Evolutionary conservation across 2,329 filamentous ascomycete genomes (phyloP).

Genomic region (Aspergillus alliaceus): DNA sequence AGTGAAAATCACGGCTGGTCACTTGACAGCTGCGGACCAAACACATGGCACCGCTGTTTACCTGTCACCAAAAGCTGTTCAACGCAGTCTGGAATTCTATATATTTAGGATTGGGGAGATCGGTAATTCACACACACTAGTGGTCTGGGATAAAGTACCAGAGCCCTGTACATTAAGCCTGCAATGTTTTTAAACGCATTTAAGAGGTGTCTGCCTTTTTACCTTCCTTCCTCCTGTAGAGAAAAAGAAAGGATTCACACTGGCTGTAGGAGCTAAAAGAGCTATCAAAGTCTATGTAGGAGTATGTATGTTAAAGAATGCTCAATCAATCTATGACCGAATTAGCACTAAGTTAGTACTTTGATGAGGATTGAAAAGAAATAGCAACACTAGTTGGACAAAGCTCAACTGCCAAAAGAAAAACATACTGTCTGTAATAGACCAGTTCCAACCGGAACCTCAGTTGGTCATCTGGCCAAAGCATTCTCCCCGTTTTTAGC

Average conservation of each 20-base stretch:
- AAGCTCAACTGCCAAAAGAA: not conserved
- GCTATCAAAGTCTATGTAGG: not conserved
- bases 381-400: not conserved
- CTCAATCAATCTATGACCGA: not conserved
- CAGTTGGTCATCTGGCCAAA: conserved; percentile 18
- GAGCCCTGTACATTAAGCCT: not conserved
- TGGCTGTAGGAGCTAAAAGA: not conserved
- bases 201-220: too few relatives aligned
- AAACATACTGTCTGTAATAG: not conserved
- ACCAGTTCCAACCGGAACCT: conserved; percentile 1
- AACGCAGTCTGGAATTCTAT: too few relatives aligned
- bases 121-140: not conserved
- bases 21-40: conserved; percentile 32
- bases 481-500: conserved; percentile 1
- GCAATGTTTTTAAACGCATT: too few relatives aligned
- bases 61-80: conserved; percentile 11
- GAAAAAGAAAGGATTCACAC: not conserved
- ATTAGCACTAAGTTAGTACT: not conserved
- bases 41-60: conserved; percentile 14
- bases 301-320: not conserved
- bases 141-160: not conserved
- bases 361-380: not conserved
- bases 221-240: not conserved
- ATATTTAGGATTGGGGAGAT: not conserved
- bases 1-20: conserved; percentile 40